A percentile compares a stretch with the other conserved stretches of the same genome.
Evolutionary conservation across 176 grass and related monocot genomes (phyloP).

Genomic region (Hyparrhenia diplandra): DNA sequence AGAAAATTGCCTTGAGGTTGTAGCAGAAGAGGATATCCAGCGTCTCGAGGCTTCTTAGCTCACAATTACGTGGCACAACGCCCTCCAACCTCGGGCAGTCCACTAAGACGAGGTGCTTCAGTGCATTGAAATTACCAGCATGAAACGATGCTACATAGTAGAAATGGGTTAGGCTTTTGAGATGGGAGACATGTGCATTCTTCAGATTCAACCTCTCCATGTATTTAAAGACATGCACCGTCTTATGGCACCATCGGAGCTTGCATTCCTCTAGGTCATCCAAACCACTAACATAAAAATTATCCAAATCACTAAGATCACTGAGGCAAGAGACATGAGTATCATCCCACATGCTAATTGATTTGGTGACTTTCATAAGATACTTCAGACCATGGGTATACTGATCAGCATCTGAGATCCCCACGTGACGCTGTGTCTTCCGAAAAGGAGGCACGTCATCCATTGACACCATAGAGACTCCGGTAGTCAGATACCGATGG

Average conservation of each 20-base stretch:
- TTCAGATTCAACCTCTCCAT: rapidly evolving
- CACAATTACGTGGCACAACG: rapidly evolving
- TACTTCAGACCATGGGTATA: rapidly evolving
- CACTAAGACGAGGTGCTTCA: slow-evolving; percentile 14
- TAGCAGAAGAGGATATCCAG: slow-evolving; percentile 15
- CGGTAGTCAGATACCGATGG: rapidly evolving
- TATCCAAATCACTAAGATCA: not conserved
- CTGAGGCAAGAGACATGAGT: rapidly evolving
- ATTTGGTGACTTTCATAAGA: not conserved
- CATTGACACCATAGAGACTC: not conserved
- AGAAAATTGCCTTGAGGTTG: slow-evolving; percentile 21
- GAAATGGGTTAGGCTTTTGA: not conserved
- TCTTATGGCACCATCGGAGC: not conserved
- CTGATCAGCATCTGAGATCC: not conserved
- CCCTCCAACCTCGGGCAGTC: slow-evolving; percentile 7
- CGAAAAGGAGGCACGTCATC: not conserved
- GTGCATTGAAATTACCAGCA: rapidly evolving
- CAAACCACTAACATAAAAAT: too few species aligned
- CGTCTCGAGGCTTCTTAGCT: not conserved
- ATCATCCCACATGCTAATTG: not conserved
- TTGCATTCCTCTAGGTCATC: not conserved
- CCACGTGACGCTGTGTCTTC: not conserved
- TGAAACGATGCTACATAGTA: rapidly evolving
- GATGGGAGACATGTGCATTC: not conserved
- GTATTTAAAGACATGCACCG: rapidly evolving